Evolutionary conservation across 2,329 filamentous ascomycete species (phyloP).

Genomic region (Penicillium digitatum): DNA sequence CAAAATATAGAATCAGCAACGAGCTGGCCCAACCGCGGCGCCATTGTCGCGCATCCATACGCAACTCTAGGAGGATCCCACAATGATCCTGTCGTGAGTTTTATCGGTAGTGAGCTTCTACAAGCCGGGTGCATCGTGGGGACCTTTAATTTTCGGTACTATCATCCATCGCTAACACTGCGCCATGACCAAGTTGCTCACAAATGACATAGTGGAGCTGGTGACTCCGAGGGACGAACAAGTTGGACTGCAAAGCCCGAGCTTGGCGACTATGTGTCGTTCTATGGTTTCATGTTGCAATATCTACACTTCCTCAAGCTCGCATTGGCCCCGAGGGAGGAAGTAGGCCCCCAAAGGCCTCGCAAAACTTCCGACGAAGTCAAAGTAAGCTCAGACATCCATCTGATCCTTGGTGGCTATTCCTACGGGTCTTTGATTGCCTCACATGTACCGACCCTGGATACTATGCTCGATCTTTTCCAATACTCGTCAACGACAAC

Average conservation of each 20-base stretch:
- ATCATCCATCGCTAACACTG: not conserved
- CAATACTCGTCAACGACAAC: conserved; percentile 39
- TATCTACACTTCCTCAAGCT: conserved; percentile 62
- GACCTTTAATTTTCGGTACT: conserved; percentile 87
- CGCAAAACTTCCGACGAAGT: not conserved
- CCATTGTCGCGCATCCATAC: conserved; percentile 84
- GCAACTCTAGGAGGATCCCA: conserved; percentile 79
- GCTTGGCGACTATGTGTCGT: conserved; percentile 73
- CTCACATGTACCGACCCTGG: conserved; percentile 60
- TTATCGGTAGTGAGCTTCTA: conserved; percentile 62
- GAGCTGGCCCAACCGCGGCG: conserved; percentile 47
- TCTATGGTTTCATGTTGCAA: conserved; percentile 73
- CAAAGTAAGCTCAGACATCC: conserved; percentile 14
- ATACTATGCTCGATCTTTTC: conserved; percentile 60
- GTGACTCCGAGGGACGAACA: conserved; percentile 68
- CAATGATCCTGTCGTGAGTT: conserved; percentile 75
- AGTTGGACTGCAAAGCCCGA: conserved; percentile 86
- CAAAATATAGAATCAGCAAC: conserved; percentile 20
- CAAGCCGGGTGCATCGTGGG: conserved; percentile 68
- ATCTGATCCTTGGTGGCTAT: conserved; percentile 69
- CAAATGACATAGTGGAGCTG: conserved; percentile 62
- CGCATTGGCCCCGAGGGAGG: not conserved
- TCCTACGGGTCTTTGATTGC: conserved; percentile 87
- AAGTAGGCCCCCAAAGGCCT: not conserved
- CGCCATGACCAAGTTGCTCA: conserved; percentile 8